phyloP scores from a whole-genome alignment of 2,329 filamentous ascomycete species.

The Alternaria rosae region DNA sequence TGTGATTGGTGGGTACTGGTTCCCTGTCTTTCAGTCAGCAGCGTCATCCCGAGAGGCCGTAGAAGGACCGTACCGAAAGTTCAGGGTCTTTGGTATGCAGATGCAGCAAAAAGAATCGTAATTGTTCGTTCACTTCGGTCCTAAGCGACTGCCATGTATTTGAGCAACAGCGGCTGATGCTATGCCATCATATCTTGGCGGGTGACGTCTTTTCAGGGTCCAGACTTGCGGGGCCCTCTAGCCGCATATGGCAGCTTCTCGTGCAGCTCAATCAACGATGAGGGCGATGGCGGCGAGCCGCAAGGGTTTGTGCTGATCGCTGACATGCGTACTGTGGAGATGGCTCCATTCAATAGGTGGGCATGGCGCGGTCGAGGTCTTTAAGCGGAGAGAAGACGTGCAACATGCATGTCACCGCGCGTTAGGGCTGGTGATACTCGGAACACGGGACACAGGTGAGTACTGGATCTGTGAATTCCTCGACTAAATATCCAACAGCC shows the following conservation, averaged over 20 bases:
- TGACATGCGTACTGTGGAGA: background rate
- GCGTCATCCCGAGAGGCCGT: background rate
- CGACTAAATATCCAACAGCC: background rate
- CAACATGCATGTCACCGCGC: constrained; percentile 7
- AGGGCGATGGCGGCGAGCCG: constrained; percentile 8
- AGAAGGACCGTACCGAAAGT: background rate
- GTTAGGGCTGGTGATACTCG: background rate
- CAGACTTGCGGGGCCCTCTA: constrained; percentile 20
- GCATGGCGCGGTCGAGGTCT: constrained; percentile 1
- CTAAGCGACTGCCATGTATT: constrained; percentile 9
- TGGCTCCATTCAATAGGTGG: constrained; percentile 4
- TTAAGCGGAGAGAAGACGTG: background rate
- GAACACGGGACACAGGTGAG: background rate
- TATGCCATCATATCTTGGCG: constrained; percentile 24
- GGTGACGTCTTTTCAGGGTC: constrained; percentile 24
- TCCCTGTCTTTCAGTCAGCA: constrained; percentile 2
- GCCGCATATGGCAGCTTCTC: constrained; percentile 2
- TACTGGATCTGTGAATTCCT: background rate
- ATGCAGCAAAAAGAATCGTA: background rate
- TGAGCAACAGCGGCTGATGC: constrained; percentile 10
- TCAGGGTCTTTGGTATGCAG: background rate
- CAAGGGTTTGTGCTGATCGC: constrained; percentile 6
- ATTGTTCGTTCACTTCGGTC: constrained; percentile 1
- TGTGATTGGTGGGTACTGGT: background rate
- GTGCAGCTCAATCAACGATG: constrained; percentile 10